Base-by-base conservation (phyloP, 805 yeast species). In the Kregervanrija fluxuum region DNA sequence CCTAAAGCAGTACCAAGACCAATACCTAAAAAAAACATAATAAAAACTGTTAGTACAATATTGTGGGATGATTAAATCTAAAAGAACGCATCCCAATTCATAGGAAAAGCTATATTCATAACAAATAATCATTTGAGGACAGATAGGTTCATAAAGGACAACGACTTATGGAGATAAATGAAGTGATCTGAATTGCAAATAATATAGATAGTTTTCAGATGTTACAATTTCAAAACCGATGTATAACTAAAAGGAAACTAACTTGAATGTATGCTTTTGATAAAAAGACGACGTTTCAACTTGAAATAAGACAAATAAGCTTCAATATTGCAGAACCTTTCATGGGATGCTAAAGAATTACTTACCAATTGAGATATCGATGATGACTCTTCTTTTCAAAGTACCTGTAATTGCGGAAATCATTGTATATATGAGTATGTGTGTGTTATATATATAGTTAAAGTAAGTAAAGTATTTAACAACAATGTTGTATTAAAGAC, bases 321-420 rank as follows among this genome's bases (percentile, higher is more conserved):
- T 13, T 17, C 12, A 14, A n/a, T 37, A 17, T 17, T 10, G 14
- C 5, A 11, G 22, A 12, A 30, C 28, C 28, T 31, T 14, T 16
- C 8, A 33, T 22, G 28, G 28, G 28, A 22, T 5, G 8, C 6
- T 13, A 14, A 11, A 8, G 11, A n/a, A 35, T 38, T 32, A 75
- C 68, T 79, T 74, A 49, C 93, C 95, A 52, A 82, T 67, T 56
- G 79, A 52, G 64, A 90, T 79, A 60, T 90, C 96, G 55, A 84
- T 77, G 62, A 82, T 73, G 67, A 86, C 78, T 70, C 81, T 85
- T 74, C 79, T 85, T 71, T 79, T 86, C 55, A 90, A 75, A 50
- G 83, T 71, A 55, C 96, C 96, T 44, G 82, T 77, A 60, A 90
- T 87, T 59, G 95, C 93, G 62, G 91, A 85, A 62, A 86, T 74